Conservation (phyloP, 345 rosid genomes). For the Psidium guajava region DNA sequence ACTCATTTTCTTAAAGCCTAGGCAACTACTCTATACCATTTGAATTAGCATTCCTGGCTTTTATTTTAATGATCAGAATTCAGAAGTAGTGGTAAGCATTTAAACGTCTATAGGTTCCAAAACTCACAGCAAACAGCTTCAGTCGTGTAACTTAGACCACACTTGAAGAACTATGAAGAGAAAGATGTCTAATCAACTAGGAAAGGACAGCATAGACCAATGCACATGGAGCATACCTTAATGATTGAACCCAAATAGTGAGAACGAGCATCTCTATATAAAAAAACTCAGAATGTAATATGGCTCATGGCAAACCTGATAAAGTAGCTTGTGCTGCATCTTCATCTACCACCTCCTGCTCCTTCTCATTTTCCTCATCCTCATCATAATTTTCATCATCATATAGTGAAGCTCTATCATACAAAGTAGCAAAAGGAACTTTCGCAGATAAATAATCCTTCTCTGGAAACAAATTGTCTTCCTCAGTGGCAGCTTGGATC, state of each 20-base stretch:
- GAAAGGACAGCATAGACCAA: not conserved
- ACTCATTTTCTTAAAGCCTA: not conserved
- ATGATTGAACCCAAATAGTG: not conserved
- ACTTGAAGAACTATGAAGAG: not conserved
- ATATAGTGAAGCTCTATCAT: slow-evolving; percentile 38
- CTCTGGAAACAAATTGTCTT: slow-evolving; percentile 66
- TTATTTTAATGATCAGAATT: not conserved
- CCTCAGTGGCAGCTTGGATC: slow-evolving; percentile 66
- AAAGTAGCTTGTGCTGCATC: slow-evolving; percentile 25
- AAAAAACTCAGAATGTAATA: not conserved
- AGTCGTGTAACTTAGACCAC: not conserved
- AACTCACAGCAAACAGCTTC: not conserved
- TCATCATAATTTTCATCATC: slow-evolving; percentile 96
- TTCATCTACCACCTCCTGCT: slow-evolving; percentile 28
- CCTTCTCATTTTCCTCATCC: slow-evolving; percentile 64
- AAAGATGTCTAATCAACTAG: not conserved
- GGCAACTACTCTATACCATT: not conserved
- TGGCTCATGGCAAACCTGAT: slow-evolving; percentile 26
- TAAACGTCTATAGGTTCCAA: not conserved
- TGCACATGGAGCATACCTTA: not conserved
- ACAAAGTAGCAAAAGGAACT: slow-evolving; percentile 34
- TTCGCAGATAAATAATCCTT: slow-evolving; percentile 51
- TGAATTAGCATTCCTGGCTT: not conserved
- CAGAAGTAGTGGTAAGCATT: not conserved
- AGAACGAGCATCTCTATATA: not conserved